Evolutionary conservation across 441 rosid species (phyloP).

Genomic region (Adansonia grandidieri): DNA sequence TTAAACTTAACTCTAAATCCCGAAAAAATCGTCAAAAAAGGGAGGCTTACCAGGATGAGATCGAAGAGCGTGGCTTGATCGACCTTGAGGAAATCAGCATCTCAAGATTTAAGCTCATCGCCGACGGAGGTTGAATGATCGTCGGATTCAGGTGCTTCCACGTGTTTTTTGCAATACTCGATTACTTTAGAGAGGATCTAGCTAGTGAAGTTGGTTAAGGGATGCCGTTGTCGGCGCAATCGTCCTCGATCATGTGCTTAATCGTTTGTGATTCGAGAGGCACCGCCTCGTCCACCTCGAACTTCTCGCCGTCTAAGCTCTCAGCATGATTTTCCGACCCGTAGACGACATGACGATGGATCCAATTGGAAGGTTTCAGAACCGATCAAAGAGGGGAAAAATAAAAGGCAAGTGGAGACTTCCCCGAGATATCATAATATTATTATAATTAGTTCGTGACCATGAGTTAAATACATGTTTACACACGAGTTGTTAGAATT

Average conservation of each 20-base stretch:
- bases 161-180: constrained; percentile 58
- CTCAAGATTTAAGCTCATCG: constrained; percentile 50
- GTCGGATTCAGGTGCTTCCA: constrained; percentile 27
- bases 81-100: constrained; percentile 47
- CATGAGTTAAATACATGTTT: too few relatives aligned
- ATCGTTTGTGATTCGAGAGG: constrained; percentile 56
- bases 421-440: not conserved
- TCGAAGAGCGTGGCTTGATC: constrained; percentile 58
- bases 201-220: constrained; percentile 50
- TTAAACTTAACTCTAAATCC: not conserved
- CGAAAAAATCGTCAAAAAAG: not conserved
- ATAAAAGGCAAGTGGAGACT: not conserved
- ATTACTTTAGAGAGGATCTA: constrained; percentile 48
- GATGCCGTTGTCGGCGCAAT: constrained; percentile 49
- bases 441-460: too few relatives aligned
- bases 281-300: constrained; percentile 57
- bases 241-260: constrained; percentile 60
- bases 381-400: not conserved
- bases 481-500: too few relatives aligned
- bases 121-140: constrained; percentile 21
- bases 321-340: constrained; percentile 20
- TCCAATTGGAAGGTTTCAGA: not conserved
- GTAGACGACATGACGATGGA: constrained; percentile 25
- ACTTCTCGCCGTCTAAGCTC: constrained; percentile 51
- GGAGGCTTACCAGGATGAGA: constrained; percentile 43